A percentile compares a stretch with the other conserved stretches of the same genome.
Evolutionary conservation across 208 protist genomes (phyloP).

Genomic region (Trypanosomatidae sp.): DNA sequence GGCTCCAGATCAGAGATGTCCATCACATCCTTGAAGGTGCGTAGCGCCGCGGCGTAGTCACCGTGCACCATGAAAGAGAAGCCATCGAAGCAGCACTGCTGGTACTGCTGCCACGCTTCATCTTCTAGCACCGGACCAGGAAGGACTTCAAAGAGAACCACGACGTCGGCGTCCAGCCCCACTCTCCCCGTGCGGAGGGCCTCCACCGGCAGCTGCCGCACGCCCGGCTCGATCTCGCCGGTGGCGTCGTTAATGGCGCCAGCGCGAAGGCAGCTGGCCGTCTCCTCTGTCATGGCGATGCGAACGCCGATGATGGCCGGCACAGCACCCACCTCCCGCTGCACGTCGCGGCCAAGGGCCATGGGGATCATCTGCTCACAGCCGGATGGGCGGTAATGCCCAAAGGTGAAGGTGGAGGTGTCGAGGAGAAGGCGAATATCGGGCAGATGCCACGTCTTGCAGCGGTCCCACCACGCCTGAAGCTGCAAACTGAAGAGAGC

Average conservation of each 20-base stretch:
- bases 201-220: conserved; percentile 30
- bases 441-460: no score
- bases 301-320: conserved; percentile 10
- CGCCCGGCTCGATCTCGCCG: background rate
- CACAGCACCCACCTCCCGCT: conserved; percentile 16
- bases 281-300: conserved; percentile 34
- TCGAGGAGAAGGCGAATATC: conserved; percentile 15
- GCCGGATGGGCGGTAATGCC: conserved; percentile 2
- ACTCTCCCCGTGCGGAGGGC: conserved; percentile 5
- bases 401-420: conserved; percentile 14
- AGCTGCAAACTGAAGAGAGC: no score
- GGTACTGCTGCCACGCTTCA: conserved; percentile 20
- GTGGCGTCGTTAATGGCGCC: background rate
- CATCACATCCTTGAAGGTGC: conserved; percentile 10
- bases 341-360: conserved; percentile 23
- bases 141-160: conserved; percentile 25
- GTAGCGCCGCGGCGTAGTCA: conserved; percentile 30
- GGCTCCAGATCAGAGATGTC: conserved; percentile 2
- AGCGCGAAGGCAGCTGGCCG: conserved; percentile 18
- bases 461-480: no score
- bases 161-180: background rate
- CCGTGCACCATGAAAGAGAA: conserved; percentile 37
- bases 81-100: conserved; percentile 12
- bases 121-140: conserved; percentile 1
- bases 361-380: conserved; percentile 9